phyloP scores from a whole-genome alignment of 148 eudicot genomes.

The Simmondsia chinensis region DNA sequence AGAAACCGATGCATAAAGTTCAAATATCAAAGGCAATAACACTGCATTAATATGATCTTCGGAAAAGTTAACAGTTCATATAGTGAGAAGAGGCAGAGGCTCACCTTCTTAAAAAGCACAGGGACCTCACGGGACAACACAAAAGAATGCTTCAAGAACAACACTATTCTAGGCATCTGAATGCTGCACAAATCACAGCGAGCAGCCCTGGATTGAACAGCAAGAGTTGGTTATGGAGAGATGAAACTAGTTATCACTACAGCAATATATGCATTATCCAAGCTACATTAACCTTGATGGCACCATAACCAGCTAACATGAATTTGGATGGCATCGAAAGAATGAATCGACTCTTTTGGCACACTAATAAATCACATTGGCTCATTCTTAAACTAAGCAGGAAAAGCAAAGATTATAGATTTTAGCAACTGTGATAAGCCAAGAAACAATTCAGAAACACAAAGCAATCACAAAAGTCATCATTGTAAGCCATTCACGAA shows the following conservation, averaged over 20 bases:
- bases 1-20: no score
- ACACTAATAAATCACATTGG: no score
- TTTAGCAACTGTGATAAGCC: no score
- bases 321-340: background rate
- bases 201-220: slow-evolving; percentile 25
- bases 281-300: background rate
- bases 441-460: no score
- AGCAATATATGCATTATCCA: background rate
- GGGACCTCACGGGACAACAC: slow-evolving; percentile 78
- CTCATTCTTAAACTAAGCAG: no score
- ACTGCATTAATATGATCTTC: background rate
- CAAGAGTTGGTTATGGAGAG: background rate
- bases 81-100: slow-evolving; percentile 3
- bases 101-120: slow-evolving; percentile 62
- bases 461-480: no score
- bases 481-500: no score
- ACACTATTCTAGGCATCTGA: slow-evolving; percentile 28
- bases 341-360: background rate
- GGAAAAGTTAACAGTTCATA: background rate
- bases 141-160: slow-evolving; percentile 54
- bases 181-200: slow-evolving; percentile 32
- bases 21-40: background rate
- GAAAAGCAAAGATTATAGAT: no score
- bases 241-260: background rate
- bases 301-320: background rate